Evolutionary conservation across 2,329 filamentous ascomycete genomes (phyloP), one percentile per base, ranked within the genome.

Genomic region (Botrytis fabae): DNA sequence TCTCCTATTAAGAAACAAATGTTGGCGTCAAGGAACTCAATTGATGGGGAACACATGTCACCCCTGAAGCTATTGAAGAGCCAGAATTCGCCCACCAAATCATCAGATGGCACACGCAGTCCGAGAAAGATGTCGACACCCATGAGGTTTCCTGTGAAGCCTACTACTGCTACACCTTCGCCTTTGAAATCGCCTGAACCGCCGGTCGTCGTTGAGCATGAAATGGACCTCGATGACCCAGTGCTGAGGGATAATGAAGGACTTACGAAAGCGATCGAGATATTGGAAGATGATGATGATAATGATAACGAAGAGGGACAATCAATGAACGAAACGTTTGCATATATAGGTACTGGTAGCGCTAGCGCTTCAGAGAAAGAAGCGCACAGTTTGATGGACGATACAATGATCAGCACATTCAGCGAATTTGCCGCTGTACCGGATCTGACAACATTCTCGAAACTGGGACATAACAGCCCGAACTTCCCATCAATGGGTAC

Each of bases 381-480:
- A 28, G 40, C 42, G 28, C 57, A 40, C 25, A 70, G 57, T 32
- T 80, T 79, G 48, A 83, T 84, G 54, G 79, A 80, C 48, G 81
- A 82, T 68, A 81, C 80, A 40, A 81, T 81, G 75, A 74, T 78
- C 63, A 80, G 79, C 75, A 79, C 80, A 38, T 81, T 97, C 81
- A 97, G 94, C 84, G 90, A 88, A 20, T 98, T 98, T 82, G 98
- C 95, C 1, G 94, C 93, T 14, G 89, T 97, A 71, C 94, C 94
- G 9, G 93, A 95, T 78, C 89, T 96, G 89, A 96, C 94, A 32
- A 90, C 91, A 78, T 94, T 97, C 79, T 91, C 93, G 14, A 90
- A 90, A 75, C 83, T 96, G 71, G 90, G 91, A 72, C 89, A 91
- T 75, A 92, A 87, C 60, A 89, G 90, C 22, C 84, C 85, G 38